These are phyloP conservation scores for Umbilicaria muhlenbergii DNA, from an alignment of 495 filamentous ascomycete genomes.

Conservation along the genomic window DNA sequence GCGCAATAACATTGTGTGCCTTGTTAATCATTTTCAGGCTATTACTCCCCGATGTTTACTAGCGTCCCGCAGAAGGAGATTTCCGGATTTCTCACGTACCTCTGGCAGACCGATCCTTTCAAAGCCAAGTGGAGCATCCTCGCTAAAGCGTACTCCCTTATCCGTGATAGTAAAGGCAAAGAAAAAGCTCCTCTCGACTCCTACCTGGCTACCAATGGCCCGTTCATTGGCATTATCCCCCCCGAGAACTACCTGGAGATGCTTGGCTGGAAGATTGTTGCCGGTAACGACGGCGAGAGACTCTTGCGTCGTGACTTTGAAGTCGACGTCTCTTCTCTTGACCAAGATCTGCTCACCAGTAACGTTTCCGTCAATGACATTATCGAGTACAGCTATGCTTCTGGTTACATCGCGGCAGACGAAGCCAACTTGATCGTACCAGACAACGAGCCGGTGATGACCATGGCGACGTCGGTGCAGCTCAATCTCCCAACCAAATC, in stretches of 20 bases:
- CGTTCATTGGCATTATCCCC: conserved; percentile 23
- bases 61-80: conserved; percentile 25
- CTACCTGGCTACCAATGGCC: conserved; percentile 22
- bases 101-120: conserved; percentile 30
- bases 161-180: conserved; percentile 29
- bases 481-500: too few relatives aligned
- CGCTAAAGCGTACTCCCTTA: conserved; percentile 31
- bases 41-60: conserved; percentile 23
- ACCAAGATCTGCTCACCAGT: conserved; percentile 8
- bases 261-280: conserved; percentile 23
- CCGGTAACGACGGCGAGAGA: conserved; percentile 11
- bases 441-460: not conserved
- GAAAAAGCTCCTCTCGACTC: conserved; percentile 19
- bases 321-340: conserved; percentile 1
- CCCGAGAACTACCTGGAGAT: conserved; percentile 22
- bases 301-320: not conserved
- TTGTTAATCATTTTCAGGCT: conserved; percentile 20
- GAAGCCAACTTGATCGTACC: not conserved
- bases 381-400: conserved; percentile 16
- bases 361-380: conserved; percentile 23
- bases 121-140: conserved; percentile 33
- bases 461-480: not conserved
- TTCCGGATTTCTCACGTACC: conserved; percentile 22
- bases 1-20: not conserved
- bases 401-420: conserved; percentile 14